phyloP scores from a whole-genome alignment of 768 basidiomycete genomes.

The Mycena venus region DNA sequence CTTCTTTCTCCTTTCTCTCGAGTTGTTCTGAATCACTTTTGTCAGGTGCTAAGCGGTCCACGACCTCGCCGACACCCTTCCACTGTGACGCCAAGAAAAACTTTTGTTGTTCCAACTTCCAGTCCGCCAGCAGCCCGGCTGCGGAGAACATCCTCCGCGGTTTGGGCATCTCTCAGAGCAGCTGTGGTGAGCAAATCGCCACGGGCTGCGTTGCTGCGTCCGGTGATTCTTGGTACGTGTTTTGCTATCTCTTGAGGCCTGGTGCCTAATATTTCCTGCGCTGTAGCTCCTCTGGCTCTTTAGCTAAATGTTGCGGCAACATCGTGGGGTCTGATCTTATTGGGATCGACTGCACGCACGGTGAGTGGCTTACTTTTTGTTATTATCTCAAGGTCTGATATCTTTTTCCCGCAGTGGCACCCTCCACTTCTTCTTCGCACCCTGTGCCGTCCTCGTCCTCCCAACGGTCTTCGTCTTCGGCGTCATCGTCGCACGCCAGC shows the following conservation, averaged over 20 bases:
- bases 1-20: not conserved
- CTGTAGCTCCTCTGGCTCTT: not conserved
- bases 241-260: not conserved
- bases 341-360: slow-evolving; percentile 9
- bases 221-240: slow-evolving; percentile 5
- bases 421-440: too few species aligned
- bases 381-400: too few species aligned
- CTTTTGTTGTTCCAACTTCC: slow-evolving; percentile 15
- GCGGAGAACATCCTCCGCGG: not conserved
- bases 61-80: slow-evolving; percentile 8
- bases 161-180: not conserved
- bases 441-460: too few species aligned
- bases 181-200: slow-evolving; percentile 17
- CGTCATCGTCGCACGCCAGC: not conserved
- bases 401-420: too few species aligned
- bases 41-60: not conserved
- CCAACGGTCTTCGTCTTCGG: not conserved
- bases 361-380: too few species aligned
- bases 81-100: not conserved
- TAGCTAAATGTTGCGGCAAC: slow-evolving; percentile 12
- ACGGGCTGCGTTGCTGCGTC: not conserved
- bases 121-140: not conserved
- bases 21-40: not conserved
- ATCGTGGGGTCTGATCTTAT: not conserved
- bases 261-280: too few species aligned